Evolutionary conservation across 2,329 filamentous ascomycete species (phyloP), one percentile per base, ranked within the genome.

Genomic region (Aspergillus latus): DNA sequence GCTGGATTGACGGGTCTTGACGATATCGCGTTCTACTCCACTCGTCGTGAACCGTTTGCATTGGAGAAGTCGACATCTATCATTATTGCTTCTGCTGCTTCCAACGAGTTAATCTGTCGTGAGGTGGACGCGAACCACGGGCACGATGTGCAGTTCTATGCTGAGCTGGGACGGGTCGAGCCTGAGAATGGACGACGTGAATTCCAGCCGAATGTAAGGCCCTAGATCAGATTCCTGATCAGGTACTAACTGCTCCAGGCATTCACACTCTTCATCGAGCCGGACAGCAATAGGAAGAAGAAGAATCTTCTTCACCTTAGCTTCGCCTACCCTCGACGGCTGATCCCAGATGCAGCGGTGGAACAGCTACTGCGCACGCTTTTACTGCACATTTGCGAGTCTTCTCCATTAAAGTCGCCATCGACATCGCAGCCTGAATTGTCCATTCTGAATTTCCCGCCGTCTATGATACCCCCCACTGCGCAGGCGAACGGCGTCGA

Each of bases 401-500:
- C 63, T 26, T 59, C 61, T 8, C 9, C 55, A 15, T 57, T 48
- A 26, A 26, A 59, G 4, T 37, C 50, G 7, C 36, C 49, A 15
- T 40, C 54, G 15, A 43, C 42, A n/a, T 29, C 52, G 15, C 34
- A 55, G 7, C 63, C 61, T 9, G 50, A 62, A 34, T 53, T 61
- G 30, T 69, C 66, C 8, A 54, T 67, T 39, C 34, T 68, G 42
- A 69, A 69, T 50, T 68, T 66, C 47, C 66, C 66, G 11, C 57
- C 66, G 30, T 57, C 62, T 50, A 60, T 57, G 59, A 63, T 58
- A 55, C 66, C 66, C 50, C 62, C 66, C 7, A 30, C 46, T 28
- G 52, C 59, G 8, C 43, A 47, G 4, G 37, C 53, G 21, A 56
- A 58, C n/a, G 39, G 40, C 11, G 13, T 46, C 13, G 52, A 57